These are phyloP conservation scores for Lodderomyces theae DNA, from an alignment of 1,139 yeast genomes.

Conservation along the genomic window DNA sequence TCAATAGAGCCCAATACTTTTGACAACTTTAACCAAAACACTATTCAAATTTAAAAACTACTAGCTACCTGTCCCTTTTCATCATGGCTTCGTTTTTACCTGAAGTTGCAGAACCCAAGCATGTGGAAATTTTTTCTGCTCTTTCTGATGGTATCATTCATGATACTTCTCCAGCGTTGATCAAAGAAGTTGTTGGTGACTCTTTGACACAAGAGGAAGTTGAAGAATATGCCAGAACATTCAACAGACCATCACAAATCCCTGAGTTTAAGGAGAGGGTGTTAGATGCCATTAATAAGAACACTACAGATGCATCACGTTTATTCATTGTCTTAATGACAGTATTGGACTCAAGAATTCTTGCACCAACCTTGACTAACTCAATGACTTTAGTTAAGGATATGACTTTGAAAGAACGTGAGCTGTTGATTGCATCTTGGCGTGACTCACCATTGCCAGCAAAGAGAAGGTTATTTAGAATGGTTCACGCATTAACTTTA, in stretches of 20 bases:
- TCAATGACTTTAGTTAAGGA: constrained; percentile 35
- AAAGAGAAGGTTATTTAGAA: constrained; percentile 30
- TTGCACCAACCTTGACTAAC: constrained; percentile 38
- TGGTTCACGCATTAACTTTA: constrained; percentile 24
- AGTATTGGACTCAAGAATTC: constrained; percentile 29
- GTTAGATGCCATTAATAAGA: constrained; percentile 17
- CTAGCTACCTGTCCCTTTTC: no score
- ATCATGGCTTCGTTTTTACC: constrained; percentile 15
- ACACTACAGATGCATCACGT: constrained; percentile 19
- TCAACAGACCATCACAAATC: constrained; percentile 29
- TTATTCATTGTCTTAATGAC: constrained; percentile 25
- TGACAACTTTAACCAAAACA: not conserved
- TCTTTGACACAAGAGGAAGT: constrained; percentile 29
- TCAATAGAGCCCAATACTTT: not conserved
- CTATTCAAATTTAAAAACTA: no score
- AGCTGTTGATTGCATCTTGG: constrained; percentile 33
- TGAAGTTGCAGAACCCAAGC: constrained; percentile 22
- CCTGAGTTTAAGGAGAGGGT: constrained; percentile 27
- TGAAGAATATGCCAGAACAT: constrained; percentile 31
- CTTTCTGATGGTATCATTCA: constrained; percentile 39
- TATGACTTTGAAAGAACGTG: constrained; percentile 34
- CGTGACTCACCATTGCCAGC: constrained; percentile 34
- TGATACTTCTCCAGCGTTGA: constrained; percentile 29
- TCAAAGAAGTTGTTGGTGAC: constrained; percentile 27
- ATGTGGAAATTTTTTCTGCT: constrained; percentile 25